Evolutionary conservation across 176 grass and related monocot species (phyloP).

Genomic region (Paspalum notatum): DNA sequence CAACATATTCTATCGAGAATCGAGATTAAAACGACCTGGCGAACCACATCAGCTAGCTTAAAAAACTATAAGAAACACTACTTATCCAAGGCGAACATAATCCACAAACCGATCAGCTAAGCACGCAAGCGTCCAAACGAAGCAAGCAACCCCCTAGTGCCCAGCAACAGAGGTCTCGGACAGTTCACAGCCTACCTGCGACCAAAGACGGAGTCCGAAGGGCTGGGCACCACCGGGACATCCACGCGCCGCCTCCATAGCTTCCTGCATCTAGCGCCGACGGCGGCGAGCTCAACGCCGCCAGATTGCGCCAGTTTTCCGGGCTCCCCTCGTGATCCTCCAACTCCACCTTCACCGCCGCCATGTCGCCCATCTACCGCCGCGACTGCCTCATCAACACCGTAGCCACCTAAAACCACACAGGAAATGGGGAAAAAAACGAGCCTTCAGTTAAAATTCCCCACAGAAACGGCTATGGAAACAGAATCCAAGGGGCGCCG

Average conservation of each 20-base stretch:
- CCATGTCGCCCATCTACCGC: slow-evolving; percentile 54
- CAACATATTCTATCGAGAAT: not conserved
- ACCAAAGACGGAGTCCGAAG: slow-evolving; percentile 44
- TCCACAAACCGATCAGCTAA: not conserved
- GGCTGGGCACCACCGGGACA: slow-evolving; percentile 59
- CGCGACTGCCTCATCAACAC: slow-evolving; percentile 27
- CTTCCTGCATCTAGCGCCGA: slow-evolving; percentile 46
- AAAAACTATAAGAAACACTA: not conserved
- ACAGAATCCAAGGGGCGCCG: slow-evolving; percentile 5
- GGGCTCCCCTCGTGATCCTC: slow-evolving; percentile 45
- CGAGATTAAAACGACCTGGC: not conserved
- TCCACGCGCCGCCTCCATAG: slow-evolving; percentile 33
- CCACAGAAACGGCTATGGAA: not conserved
- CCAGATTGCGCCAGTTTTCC: slow-evolving; percentile 48
- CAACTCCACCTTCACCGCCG: slow-evolving; percentile 53
- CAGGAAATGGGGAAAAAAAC: not conserved
- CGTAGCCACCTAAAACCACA: slow-evolving; percentile 22
- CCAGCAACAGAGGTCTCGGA: not conserved
- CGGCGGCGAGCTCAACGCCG: slow-evolving; percentile 47
- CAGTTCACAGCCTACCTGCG: slow-evolving; percentile 50
- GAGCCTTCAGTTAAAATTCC: slow-evolving; percentile 16
- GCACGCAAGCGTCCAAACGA: slow-evolving; percentile 4
- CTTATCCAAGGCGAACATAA: not conserved
- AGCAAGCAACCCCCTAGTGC: not conserved
- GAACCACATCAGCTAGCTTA: not conserved